Evolutionary conservation across 768 basidiomycete species (phyloP), one percentile per base, ranked within the genome.

Genomic region (Boletales sp.): DNA sequence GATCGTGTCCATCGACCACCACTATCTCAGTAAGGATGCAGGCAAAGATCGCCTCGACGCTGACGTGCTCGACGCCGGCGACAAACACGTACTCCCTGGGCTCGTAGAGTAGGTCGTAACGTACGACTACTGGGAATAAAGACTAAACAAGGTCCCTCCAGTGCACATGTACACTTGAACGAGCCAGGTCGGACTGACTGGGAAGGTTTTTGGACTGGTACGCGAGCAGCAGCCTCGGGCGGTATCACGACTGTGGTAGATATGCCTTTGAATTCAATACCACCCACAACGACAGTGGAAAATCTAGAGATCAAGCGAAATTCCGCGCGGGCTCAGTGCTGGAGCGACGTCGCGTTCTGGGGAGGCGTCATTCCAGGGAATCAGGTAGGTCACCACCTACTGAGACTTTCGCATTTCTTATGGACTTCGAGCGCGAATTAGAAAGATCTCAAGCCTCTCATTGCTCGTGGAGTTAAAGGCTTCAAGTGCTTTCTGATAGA

Each of bases 401-500:
- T 31, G 15, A 17, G 18, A 11, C 17, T 12, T 40, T 40, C 18
- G 19, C 30, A 5, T 15, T 15, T 39, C 44, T 46, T 36, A 49
- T 18, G 7, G 13, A 17, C 14, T 28, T 40, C 41, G 39, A 49
- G 33, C n/a, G 11, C 28, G 40, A 14, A 48, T 42, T 38, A 94
- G 91, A 64, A 67, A 38, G 78, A 94, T 58, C 78, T 99, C 39
- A 76, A 75, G 49, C 82, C 86, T n/a, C 74, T 98, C 38, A 72
- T 94, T 13, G 65, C 79, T 30, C 80, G 81, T 31, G 94, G 96
- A 7, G 88, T 96, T 30, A 89, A 86, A 70, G 95, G 95, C 0
- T 97, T 97, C 77, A 97, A 98, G 67, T 96, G 94, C 65, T 98
- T 97, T 68, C 72, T 97, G 57, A 94, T 94, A 54, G 87, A 95